These are phyloP conservation scores for Jatropha curcas DNA, from an alignment of 345 rosid species.

Conservation along the genomic window DNA sequence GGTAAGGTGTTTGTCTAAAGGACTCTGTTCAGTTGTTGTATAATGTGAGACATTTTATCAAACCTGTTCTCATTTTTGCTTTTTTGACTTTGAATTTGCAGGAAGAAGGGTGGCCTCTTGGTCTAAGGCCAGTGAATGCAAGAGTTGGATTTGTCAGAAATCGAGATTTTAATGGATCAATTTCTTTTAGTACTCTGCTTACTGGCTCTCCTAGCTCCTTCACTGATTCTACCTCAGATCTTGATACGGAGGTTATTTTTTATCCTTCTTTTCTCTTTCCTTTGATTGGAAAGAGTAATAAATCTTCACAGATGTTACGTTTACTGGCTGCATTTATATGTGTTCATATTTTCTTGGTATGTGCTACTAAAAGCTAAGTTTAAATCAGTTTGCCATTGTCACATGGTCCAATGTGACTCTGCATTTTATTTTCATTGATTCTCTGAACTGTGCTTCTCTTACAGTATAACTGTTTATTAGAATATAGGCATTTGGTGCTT, in stretches of 20 bases:
- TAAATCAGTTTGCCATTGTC: conserved; percentile 20
- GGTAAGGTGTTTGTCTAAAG: conserved; percentile 1
- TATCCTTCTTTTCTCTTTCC: too few relatives aligned
- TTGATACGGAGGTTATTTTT: conserved; percentile 62
- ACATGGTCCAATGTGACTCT: conserved; percentile 25
- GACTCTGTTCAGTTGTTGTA: too few relatives aligned
- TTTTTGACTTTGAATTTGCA: conserved; percentile 18
- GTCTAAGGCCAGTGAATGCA: conserved; percentile 68
- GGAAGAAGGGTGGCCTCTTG: conserved; percentile 93
- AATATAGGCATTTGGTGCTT: conserved; percentile 18
- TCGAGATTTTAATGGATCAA: conserved; percentile 53
- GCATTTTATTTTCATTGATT: conserved; percentile 7
- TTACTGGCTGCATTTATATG: neutral
- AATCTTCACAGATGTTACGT: neutral
- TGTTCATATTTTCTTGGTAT: neutral
- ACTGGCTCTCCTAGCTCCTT: conserved; percentile 56
- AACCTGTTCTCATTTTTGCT: neutral
- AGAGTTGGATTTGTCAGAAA: conserved; percentile 65
- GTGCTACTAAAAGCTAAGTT: conserved; percentile 13
- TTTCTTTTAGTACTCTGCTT: conserved; percentile 65
- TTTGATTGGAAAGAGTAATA: too few relatives aligned
- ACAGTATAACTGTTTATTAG: neutral
- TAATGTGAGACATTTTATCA: neutral
- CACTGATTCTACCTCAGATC: conserved; percentile 59
- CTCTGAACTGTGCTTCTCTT: neutral